Percentiles rank a stretch among this genome's conserved stretches.
Evolutionary conservation across 2,329 filamentous ascomycete species (phyloP).

Genomic region (Fusarium transvaalense): DNA sequence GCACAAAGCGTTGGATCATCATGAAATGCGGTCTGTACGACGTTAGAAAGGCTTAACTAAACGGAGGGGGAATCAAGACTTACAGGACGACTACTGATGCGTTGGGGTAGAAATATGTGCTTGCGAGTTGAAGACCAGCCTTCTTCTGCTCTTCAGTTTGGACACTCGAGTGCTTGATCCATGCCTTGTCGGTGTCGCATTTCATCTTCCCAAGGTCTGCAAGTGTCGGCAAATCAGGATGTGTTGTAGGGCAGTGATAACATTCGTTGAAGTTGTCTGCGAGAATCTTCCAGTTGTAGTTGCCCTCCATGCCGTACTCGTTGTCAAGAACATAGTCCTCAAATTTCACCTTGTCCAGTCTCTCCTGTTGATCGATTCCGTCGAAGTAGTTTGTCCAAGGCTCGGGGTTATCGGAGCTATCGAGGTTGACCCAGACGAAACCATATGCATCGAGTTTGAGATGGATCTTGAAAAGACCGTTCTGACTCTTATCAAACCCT

Average conservation of each 20-base stretch:
- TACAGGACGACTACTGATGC: slow-evolving; percentile 33
- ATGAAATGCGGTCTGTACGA: slow-evolving; percentile 25
- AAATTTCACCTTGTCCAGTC: slow-evolving; percentile 56
- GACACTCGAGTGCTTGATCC: slow-evolving; percentile 33
- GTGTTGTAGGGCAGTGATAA: slow-evolving; percentile 39
- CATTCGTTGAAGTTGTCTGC: slow-evolving; percentile 73
- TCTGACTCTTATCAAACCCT: slow-evolving; percentile 67
- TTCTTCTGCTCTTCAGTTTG: slow-evolving; percentile 33
- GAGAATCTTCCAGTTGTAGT: slow-evolving; percentile 71
- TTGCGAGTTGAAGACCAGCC: slow-evolving; percentile 27
- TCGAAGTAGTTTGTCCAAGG: slow-evolving; percentile 65
- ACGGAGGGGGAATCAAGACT: not conserved
- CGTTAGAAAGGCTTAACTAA: not conserved
- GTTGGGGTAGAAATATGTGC: slow-evolving; percentile 39
- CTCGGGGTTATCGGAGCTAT: slow-evolving; percentile 59
- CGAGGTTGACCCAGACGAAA: slow-evolving; percentile 71
- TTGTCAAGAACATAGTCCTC: slow-evolving; percentile 67
- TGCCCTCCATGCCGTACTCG: slow-evolving; percentile 65
- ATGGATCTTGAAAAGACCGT: slow-evolving; percentile 67
- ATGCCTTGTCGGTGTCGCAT: slow-evolving; percentile 26
- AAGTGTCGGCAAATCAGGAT: slow-evolving; percentile 32
- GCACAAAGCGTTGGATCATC: slow-evolving; percentile 38
- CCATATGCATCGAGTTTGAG: slow-evolving; percentile 64
- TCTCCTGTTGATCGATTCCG: slow-evolving; percentile 58
- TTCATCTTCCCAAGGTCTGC: slow-evolving; percentile 35